Conservation (phyloP, 306 rosid genomes). For the Lathyrus sativus region DNA sequence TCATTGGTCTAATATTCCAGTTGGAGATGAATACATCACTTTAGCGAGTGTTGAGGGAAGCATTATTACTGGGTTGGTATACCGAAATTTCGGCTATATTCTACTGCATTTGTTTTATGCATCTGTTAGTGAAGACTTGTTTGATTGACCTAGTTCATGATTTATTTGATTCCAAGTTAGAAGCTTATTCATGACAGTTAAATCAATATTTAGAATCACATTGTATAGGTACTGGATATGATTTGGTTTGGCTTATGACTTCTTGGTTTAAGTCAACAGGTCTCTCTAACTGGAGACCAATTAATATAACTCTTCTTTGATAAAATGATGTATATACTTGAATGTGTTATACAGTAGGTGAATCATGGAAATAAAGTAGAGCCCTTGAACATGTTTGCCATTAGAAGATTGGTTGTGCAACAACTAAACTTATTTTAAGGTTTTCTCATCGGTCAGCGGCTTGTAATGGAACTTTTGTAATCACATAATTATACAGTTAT, state of each 20-base stretch:
- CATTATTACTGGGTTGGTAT: slow-evolving; percentile 72
- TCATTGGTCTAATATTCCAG: slow-evolving; percentile 82
- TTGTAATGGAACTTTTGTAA: slow-evolving; percentile 14
- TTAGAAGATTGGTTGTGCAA: background rate
- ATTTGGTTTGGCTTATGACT: slow-evolving; percentile 14
- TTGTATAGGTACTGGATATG: slow-evolving; percentile 31
- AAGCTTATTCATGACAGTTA: slow-evolving; percentile 29
- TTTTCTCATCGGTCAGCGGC: background rate
- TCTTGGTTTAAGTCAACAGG: slow-evolving; percentile 11
- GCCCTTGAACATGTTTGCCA: slow-evolving; percentile 18
- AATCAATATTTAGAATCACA: slow-evolving; percentile 5
- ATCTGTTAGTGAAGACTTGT: slow-evolving; percentile 23
- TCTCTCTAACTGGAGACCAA: slow-evolving; percentile 11
- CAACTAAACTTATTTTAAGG: background rate
- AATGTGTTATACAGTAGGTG: slow-evolving; percentile 25
- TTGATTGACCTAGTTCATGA: slow-evolving; percentile 30
- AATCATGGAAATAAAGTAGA: slow-evolving; percentile 14
- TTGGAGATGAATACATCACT: slow-evolving; percentile 88
- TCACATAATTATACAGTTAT: slow-evolving; percentile 11
- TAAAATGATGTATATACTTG: slow-evolving; percentile 19
- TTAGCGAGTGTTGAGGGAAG: slow-evolving; percentile 75
- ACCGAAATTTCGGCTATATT: slow-evolving; percentile 18
- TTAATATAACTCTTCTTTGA: slow-evolving; percentile 7
- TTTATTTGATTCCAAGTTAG: slow-evolving; percentile 4
- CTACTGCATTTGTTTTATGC: slow-evolving; percentile 32